Evolutionary conservation across 2,329 filamentous ascomycete genomes (phyloP), one percentile per base, ranked within the genome.

Genomic region (Epichloe amarillans): DNA sequence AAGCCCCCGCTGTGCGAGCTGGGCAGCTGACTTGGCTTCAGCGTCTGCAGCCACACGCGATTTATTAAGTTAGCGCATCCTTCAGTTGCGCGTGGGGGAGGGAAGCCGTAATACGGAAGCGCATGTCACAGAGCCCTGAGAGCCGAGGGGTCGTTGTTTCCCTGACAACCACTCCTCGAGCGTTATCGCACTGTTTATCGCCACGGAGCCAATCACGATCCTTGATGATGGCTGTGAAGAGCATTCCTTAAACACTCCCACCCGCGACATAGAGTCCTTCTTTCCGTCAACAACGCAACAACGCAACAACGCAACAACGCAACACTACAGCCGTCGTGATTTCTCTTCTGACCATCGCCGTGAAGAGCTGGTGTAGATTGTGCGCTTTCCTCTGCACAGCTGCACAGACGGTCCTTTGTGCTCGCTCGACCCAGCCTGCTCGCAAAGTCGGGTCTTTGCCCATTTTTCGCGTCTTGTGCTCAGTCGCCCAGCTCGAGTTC

Each of bases 201-300:
- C 7, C 7, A 6, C n/a, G 21, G 38, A 35, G 47, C 52, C 52
- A 54, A 54, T 54, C 52, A 54, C 4, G 23, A n/a, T 26, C 19
- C 35, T 36, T 23, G 37, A 30, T 19, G 19, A 17, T 48, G 40
- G 21, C 47, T 39, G 38, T 37, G n/a, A 49, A 44, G 43, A 38
- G 44, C 52, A 54, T 54, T 54, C 52, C 52, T 52, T 52, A 54
- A 54, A 47, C 50, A 17, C 46, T 44, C 44, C 33, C 47, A 39
- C 50, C 44, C 50, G 44, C 44, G 30, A 33, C 39, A 40, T 41
- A 8, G 42, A 40, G 44, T 47, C 47, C 39, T 33, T 38, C 21
- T 43, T 21, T 50, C 46, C n/a, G 21, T 35, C 44, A 46, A 19
- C 23, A 39, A 45, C 36, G 37, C 36, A 42, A 50, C 21, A 47